Conservation (phyloP, 495 filamentous ascomycete species). For the Aspergillus kassunensis region DNA sequence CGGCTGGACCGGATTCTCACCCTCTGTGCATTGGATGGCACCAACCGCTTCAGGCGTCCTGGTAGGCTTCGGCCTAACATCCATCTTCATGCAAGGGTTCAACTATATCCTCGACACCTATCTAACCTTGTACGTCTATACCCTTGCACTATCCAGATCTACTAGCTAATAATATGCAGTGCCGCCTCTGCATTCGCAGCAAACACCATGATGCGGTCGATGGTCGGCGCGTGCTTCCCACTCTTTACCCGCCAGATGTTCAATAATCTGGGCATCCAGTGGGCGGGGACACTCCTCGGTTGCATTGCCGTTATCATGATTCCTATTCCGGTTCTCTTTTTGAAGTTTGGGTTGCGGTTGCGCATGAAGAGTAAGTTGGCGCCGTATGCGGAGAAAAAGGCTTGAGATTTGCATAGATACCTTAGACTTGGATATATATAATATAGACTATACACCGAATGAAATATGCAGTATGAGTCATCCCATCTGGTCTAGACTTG, state of each 20-base stretch:
- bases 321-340: conserved; percentile 58
- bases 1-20: conserved; percentile 29
- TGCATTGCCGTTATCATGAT: conserved; percentile 65
- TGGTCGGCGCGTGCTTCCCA: conserved; percentile 72
- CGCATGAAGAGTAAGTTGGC: conserved; percentile 30
- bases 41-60: conserved; percentile 25
- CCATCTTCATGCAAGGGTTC: conserved; percentile 31
- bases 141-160: conserved; percentile 13
- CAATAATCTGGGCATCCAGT: conserved; percentile 67
- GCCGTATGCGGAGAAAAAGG: conserved; percentile 9
- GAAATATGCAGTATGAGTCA: too few relatives aligned
- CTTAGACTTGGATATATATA: neutral
- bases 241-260: conserved; percentile 80
- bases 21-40: conserved; percentile 30
- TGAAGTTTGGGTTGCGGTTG: conserved; percentile 28
- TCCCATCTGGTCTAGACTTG: neutral
- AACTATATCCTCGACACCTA: conserved; percentile 35
- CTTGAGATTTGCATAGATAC: too few relatives aligned
- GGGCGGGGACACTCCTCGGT: conserved; percentile 71
- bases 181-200: conserved; percentile 82
- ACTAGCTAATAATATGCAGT: conserved; percentile 25
- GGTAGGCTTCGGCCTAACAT: conserved; percentile 26
- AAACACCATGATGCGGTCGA: conserved; percentile 78
- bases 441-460: too few relatives aligned
- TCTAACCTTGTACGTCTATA: conserved; percentile 59